Conservation (phyloP, 805 yeast genomes). For the Candida hungchunana region DNA sequence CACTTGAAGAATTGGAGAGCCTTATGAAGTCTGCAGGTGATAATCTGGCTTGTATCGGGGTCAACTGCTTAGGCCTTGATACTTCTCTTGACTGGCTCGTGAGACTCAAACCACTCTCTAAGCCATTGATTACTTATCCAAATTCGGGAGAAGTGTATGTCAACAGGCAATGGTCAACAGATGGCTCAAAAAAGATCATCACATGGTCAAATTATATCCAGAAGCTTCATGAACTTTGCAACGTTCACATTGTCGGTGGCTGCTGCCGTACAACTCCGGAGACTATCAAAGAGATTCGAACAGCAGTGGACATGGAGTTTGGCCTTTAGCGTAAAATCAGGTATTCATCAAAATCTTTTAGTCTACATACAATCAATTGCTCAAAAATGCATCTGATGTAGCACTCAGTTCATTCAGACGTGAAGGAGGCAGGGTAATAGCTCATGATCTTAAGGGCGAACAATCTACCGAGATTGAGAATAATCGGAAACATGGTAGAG, state of each 20-base stretch:
- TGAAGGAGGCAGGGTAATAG: no score
- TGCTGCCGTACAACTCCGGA: constrained; percentile 69
- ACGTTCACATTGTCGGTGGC: constrained; percentile 61
- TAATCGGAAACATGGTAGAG: no score
- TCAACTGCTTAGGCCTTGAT: constrained; percentile 58
- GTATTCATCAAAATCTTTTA: no score
- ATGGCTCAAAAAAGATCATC: constrained; percentile 19
- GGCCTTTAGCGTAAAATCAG: no score
- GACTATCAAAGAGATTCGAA: constrained; percentile 7
- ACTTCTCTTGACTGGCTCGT: constrained; percentile 38
- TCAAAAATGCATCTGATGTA: no score
- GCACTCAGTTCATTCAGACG: no score
- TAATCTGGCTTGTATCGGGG: constrained; percentile 43
- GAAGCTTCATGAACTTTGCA: constrained; percentile 35
- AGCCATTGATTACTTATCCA: constrained; percentile 59
- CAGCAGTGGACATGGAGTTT: constrained; percentile 1
- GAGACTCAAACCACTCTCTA: constrained; percentile 22
- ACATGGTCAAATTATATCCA: constrained; percentile 37
- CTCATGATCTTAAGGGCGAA: no score
- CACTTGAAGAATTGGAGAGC: constrained; percentile 30
- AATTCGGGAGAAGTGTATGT: constrained; percentile 71
- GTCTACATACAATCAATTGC: no score
- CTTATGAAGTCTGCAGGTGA: constrained; percentile 14
- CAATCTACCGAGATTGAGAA: no score
- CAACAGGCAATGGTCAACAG: constrained; percentile 32